phyloP scores from a whole-genome alignment of 768 basidiomycete species.

The Hebeloma cylindrosporum region DNA sequence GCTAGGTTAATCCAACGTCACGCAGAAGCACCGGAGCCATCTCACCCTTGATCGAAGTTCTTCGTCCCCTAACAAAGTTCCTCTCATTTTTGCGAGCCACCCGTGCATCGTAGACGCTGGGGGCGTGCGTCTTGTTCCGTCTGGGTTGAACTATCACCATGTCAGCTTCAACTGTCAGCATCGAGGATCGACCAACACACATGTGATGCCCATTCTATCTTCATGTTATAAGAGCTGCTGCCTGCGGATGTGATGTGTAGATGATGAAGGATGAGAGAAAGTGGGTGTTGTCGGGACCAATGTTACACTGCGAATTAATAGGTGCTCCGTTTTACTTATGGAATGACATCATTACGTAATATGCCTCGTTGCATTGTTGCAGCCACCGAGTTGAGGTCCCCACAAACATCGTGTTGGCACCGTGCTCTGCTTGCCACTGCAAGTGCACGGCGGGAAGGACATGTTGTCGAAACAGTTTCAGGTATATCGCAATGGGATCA shows the following conservation, averaged over 20 bases:
- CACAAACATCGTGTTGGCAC: conserved; percentile 8
- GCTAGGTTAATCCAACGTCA: conserved; percentile 1
- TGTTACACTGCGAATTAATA: conserved; percentile 13
- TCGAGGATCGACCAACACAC: conserved; percentile 23
- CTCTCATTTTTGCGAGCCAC: conserved; percentile 79
- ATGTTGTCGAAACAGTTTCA: conserved; percentile 15
- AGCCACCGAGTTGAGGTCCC: conserved; percentile 6
- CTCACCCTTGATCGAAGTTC: conserved; percentile 48
- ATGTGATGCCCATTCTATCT: conserved; percentile 53
- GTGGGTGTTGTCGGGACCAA: conserved; percentile 18
- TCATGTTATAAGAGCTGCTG: conserved; percentile 33
- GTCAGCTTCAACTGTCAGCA: conserved; percentile 1
- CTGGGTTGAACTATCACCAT: conserved; percentile 37
- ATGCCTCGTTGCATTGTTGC: conserved; percentile 26
- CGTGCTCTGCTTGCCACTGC: conserved; percentile 1
- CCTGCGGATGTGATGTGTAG: conserved; percentile 6
- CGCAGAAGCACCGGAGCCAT: neutral
- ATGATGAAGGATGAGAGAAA: conserved; percentile 12
- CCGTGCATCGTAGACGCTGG: conserved; percentile 66
- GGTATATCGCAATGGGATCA: neutral
- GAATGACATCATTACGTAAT: conserved; percentile 19
- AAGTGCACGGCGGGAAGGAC: conserved; percentile 2
- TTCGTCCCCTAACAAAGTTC: conserved; percentile 67
- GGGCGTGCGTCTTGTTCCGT: conserved; percentile 46
- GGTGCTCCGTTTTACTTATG: conserved; percentile 7